Base-by-base conservation (phyloP, 2,329 filamentous ascomycete species). In the Apiospora koreana region DNA sequence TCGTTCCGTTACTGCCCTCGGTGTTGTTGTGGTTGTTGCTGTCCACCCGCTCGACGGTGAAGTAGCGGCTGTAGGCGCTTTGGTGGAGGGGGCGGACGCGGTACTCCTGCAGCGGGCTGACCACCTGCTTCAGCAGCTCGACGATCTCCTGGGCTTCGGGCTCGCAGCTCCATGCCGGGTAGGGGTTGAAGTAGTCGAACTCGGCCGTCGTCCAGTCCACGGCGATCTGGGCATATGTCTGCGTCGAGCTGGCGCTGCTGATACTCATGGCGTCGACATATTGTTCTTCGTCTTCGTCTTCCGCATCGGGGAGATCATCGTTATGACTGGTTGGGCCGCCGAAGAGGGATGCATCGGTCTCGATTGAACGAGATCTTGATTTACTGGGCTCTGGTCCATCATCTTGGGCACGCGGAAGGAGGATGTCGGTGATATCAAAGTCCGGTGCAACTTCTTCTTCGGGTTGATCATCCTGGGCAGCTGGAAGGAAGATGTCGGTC, bases 51-150 rank as follows among this genome's bases (percentile, higher is more conserved):
- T 58, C 64, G 25, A 79, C 73, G 1, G 66, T 66, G 65, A 78
- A 79, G 7, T 78, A 69, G 69, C 73, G 76, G 71, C 70, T 77
- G 8, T 70, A 73, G 7, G 38, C 6, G 8, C 77, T 76, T n/a
- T 76, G 58, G 65, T 74, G 74, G 3, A 73, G 48, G n/a, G 73
- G 69, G n/a, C 67, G 48, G 28, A 78, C 74, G 1, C 43, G 6
- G 67, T 74, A 78, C 6, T 72, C 42, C 42, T 72, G 71, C 6
- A 72, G 21, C 3, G 54, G 45, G 23, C 70, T 68, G 31, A 77
- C 35, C 10, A 45, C 67, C 12, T 62, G 21, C 66, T 74, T 65
- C n/a, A 79, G 74, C 0, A 74, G 74, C n/a, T 68, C 46, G 31
- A 75, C 45, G 38, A 79, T 73, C 9, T 74, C 73, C 38, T 73